Percentiles rank a stretch among this genome's conserved stretches.
These are phyloP conservation scores for Zymoseptoria ardabiliae DNA, from an alignment of 2,329 filamentous ascomycete species.

Conservation along the genomic window DNA sequence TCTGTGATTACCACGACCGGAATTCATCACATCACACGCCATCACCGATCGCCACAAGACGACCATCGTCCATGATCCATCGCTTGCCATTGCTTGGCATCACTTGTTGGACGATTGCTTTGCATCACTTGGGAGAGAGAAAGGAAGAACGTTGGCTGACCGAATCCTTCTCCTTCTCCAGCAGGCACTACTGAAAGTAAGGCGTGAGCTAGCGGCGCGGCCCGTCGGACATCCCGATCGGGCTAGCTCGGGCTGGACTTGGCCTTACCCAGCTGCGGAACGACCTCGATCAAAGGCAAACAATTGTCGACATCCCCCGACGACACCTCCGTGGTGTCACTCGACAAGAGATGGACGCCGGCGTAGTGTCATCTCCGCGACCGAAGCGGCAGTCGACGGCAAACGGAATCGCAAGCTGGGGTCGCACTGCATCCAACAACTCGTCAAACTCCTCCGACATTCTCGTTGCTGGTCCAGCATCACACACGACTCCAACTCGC, in stretches of 20 bases:
- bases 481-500: conserved; percentile 1
- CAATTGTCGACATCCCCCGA: not conserved
- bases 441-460: conserved; percentile 24
- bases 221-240: not conserved
- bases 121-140: not conserved
- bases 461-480: conserved; percentile 16
- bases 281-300: not conserved
- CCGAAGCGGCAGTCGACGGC: not conserved
- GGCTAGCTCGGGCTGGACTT: not conserved
- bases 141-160: not conserved
- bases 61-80: not conserved
- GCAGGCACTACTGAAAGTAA: not conserved
- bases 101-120: too few species aligned
- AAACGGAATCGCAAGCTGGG: not conserved
- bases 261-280: not conserved
- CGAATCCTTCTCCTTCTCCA: not conserved
- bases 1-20: not conserved
- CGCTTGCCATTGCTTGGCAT: not conserved
- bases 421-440: conserved; percentile 12
- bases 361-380: not conserved
- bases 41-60: not conserved
- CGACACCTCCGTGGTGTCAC: not conserved
- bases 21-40: not conserved
- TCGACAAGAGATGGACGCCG: not conserved
- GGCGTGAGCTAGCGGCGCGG: too few species aligned